phyloP scores from a whole-genome alignment of 306 rosid species.

The Cicer pinnatifidum region DNA sequence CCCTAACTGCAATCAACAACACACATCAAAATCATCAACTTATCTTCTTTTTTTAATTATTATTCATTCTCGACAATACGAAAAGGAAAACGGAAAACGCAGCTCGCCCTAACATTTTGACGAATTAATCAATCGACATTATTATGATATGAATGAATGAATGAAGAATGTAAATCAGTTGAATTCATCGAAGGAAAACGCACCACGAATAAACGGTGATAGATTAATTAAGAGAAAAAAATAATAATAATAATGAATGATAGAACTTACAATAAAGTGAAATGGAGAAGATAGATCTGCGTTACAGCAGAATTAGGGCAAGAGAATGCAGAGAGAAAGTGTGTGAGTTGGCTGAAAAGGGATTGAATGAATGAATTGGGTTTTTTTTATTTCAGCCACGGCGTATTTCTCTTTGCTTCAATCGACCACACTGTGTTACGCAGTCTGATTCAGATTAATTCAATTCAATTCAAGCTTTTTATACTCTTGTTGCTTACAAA shows the following conservation, averaged over 20 bases:
- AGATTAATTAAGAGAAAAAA: background rate
- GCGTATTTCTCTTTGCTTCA: conserved; percentile 7
- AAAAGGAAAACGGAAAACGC: background rate
- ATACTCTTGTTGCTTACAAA: too few relatives aligned
- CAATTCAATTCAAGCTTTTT: too few relatives aligned
- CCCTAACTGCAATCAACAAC: conserved; percentile 36
- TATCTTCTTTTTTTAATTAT: background rate
- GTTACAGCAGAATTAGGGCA: background rate
- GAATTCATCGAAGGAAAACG: background rate
- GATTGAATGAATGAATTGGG: background rate
- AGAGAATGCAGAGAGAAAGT: conserved; percentile 23
- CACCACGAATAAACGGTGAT: background rate
- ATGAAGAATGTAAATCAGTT: background rate
- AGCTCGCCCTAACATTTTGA: background rate
- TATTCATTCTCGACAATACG: background rate
- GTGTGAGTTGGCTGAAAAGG: background rate
- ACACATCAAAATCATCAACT: conserved; percentile 17
- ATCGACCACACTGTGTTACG: conserved; percentile 1
- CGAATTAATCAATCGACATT: background rate
- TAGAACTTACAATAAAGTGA: conserved; percentile 1
- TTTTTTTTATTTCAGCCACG: background rate
- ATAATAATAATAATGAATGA: background rate
- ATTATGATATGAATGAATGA: background rate
- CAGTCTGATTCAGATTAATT: background rate
- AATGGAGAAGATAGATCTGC: conserved; percentile 4